Conservation (phyloP, 148 eudicot species). For the Amaranthus palmeri region DNA sequence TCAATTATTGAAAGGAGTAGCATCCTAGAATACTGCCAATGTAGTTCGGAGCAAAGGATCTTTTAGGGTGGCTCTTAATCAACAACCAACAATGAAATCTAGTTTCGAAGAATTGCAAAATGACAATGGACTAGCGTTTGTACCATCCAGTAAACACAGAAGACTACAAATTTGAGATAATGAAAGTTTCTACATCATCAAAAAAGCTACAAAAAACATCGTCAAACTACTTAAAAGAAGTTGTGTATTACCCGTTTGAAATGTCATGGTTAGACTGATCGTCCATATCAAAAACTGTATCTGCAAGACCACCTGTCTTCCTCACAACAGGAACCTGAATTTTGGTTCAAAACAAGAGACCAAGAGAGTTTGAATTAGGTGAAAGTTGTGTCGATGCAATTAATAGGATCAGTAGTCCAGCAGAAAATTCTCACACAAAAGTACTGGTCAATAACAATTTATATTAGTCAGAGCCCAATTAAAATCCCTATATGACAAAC, state of each 20-base stretch:
- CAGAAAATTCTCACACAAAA: neutral
- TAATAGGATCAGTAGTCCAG: neutral
- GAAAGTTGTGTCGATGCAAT: neutral
- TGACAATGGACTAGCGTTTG: no score
- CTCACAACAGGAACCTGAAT: slow-evolving; percentile 75
- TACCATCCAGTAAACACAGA: no score
- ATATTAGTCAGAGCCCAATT: neutral
- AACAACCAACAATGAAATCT: no score
- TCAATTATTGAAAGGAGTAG: no score
- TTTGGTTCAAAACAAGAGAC: neutral
- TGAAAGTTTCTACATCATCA: neutral
- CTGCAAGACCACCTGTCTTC: slow-evolving; percentile 92
- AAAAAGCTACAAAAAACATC: neutral
- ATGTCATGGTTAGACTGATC: slow-evolving; percentile 48
- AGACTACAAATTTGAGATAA: neutral
- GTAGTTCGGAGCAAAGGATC: no score
- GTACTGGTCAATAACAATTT: neutral
- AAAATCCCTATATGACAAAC: neutral
- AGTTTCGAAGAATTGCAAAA: no score
- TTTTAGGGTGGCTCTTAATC: no score
- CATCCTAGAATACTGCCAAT: no score
- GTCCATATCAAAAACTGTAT: slow-evolving; percentile 83
- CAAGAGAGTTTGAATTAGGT: neutral
- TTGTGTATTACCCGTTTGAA: slow-evolving; percentile 58
- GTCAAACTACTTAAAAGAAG: neutral